Base-by-base conservation (phyloP, 805 yeast genomes). In the Kazachstania taianensis region DNA sequence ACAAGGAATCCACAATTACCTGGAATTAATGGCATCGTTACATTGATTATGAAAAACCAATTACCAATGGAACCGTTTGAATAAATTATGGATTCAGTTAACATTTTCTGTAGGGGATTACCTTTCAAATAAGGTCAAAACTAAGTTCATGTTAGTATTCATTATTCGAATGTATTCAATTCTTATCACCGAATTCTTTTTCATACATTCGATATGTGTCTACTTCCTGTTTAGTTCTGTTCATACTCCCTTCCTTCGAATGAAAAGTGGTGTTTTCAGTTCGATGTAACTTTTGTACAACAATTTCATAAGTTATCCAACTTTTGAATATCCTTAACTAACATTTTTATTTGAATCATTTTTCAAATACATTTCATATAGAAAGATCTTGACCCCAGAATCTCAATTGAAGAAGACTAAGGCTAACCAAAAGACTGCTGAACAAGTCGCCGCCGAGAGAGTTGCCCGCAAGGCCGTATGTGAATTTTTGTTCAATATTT, bases 401-500 rank as follows among this genome's bases (percentile, higher is more conserved):
- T 69, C 92, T 63, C 80, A 78, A 65, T 69, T 78, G 67, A 82
- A 82, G 78, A 78, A 80, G 74, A 65, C 79, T 58, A 75, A 80
- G 73, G 76, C 81, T 66, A 73, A 75, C 64, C 77, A 78, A 61
- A 80, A 81, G 75, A 68, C 75, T 58, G 73, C 78, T 53, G 82
- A 77, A 62, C 74, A 77, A 66, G 73, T 80, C 59, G 78, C 83
- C 63, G 86, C 84, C 60, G 87, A 75, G 62, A 79, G 75, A 70
- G 72, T 67, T 62, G 81, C 78, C 51, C 74, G 85, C 67, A 73
- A 75, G 69, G 77, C 75, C 61, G 94, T 82, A 81, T 67, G 94
- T 81, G 50, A 28, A 13, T 13, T 28, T 20, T n/a, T 8, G 16
- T 12, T 28, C 4, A 19, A 10, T 8, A 20, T 19, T 19, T 12